Conservation (phyloP, 2,329 filamentous ascomycete genomes). For the Penicillium sp. region DNA sequence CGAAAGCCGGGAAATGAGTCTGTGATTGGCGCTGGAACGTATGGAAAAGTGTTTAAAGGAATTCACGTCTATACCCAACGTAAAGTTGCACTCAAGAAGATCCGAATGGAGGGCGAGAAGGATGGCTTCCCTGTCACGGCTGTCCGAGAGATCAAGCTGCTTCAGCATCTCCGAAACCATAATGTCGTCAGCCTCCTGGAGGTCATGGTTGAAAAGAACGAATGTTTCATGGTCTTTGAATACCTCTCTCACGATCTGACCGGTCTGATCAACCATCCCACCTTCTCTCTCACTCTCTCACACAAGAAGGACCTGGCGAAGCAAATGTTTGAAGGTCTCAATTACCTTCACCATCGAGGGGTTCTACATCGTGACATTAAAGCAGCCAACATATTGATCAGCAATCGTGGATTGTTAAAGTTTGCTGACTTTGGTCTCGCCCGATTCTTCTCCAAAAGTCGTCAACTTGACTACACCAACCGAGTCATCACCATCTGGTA, state of each 20-base stretch:
- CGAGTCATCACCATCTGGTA: conserved; percentile 99
- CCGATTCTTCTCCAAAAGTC: conserved; percentile 90
- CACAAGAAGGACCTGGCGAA: conserved; percentile 92
- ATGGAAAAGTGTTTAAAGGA: conserved; percentile 94
- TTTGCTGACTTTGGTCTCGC: conserved; percentile 94
- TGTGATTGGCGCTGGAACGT: conserved; percentile 91
- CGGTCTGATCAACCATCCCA: conserved; percentile 89
- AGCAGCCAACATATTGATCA: conserved; percentile 93
- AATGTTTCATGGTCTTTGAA: conserved; percentile 99
- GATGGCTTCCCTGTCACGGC: conserved; percentile 98
- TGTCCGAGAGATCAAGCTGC: conserved; percentile 90
- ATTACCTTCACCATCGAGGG: conserved; percentile 89
- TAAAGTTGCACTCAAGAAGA: conserved; percentile 92
- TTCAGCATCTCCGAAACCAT: conserved; percentile 85
- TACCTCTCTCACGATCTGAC: conserved; percentile 96
- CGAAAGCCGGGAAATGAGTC: conserved; percentile 97
- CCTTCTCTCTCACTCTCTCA: conserved; percentile 75
- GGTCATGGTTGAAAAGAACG: conserved; percentile 98
- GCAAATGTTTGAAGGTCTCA: conserved; percentile 89
- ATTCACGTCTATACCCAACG: conserved; percentile 72
- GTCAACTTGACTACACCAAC: conserved; percentile 94
- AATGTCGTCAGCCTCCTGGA: conserved; percentile 88
- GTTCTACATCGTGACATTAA: conserved; percentile 98
- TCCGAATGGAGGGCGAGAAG: conserved; percentile 98
- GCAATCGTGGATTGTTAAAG: conserved; percentile 82